A percentile compares a stretch with the other conserved stretches of the same genome.
phyloP scores from a whole-genome alignment of 768 basidiomycete genomes.

The Podaxis sp. region DNA sequence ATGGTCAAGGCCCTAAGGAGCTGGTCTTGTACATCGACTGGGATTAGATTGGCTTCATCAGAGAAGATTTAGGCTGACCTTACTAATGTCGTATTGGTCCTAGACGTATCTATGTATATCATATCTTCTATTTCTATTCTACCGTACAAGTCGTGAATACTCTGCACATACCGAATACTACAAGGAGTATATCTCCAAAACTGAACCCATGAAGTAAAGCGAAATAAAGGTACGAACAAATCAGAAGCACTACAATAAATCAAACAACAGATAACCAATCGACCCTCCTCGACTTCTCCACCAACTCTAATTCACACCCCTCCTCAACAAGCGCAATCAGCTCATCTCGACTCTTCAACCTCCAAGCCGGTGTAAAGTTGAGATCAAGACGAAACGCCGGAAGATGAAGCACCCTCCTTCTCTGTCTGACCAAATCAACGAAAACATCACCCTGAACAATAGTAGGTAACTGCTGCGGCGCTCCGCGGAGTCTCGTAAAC shows the following conservation, averaged over 20 bases:
- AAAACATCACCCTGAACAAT: constrained; percentile 5
- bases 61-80: too few species aligned
- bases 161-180: neutral
- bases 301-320: constrained; percentile 2
- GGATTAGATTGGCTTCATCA: too few species aligned
- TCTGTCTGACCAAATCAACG: neutral
- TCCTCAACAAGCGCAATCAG: neutral
- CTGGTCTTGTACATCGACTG: too few species aligned
- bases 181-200: neutral
- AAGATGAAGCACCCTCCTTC: neutral
- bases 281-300: neutral
- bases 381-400: neutral
- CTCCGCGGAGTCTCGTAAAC: constrained; percentile 9
- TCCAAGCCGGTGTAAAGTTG: constrained; percentile 1
- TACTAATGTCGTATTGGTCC: too few species aligned
- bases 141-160: neutral
- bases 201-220: neutral
- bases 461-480: neutral
- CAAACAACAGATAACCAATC: constrained; percentile 2
- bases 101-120: too few species aligned
- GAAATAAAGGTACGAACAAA: neutral
- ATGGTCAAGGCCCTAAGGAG: too few species aligned
- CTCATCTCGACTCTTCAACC: neutral
- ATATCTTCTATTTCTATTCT: neutral
- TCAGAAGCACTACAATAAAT: neutral